Base-by-base conservation (phyloP, 129 eudicot genomes). In the Tanacetum coccineum region DNA sequence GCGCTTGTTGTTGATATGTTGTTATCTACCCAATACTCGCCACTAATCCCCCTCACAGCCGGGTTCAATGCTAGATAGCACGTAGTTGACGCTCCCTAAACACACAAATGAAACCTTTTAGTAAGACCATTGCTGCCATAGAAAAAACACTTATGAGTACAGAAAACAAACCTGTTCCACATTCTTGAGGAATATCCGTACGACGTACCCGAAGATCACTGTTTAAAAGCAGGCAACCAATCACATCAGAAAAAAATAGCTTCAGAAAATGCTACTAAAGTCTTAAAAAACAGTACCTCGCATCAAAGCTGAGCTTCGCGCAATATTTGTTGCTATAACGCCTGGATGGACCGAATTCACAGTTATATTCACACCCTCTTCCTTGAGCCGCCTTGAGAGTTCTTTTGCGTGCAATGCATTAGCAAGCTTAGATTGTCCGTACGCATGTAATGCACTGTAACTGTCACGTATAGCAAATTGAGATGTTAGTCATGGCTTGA, bases 21-120 rank as follows among this genome's bases (percentile, higher is more conserved):
- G 70, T 78, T 79, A 75, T 86, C 90, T 3, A 76, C 70, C 77
- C 85, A 89, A 67, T 89, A 89, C 80, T 89, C 81, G 10, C 96
- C 96, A 13, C 73, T 83, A 5, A 83, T 82, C 20, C 59, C 59
- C 14, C 4, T 54, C 3, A n/a, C n/a, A n/a, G n/a, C n/a, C n/a
- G n/a, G n/a, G n/a, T n/a, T n/a, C n/a, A n/a, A n/a, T n/a, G n/a
- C n/a, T n/a, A n/a, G n/a, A n/a, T n/a, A n/a, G n/a, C n/a, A n/a
- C n/a, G n/a, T n/a, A n/a, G n/a, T n/a, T n/a, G n/a, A n/a, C n/a
- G n/a, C n/a, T n/a, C n/a, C n/a, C n/a, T n/a, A n/a, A n/a, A n/a
- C n/a, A n/a, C n/a, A n/a, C n/a, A n/a, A n/a, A n/a, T n/a, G n/a
- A n/a, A n/a, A n/a, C n/a, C n/a, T n/a, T n/a, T n/a, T n/a, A n/a